Evolutionary conservation across 2,329 filamentous ascomycete species (phyloP).

Genomic region (Myriosclerotinia duriaeana): DNA sequence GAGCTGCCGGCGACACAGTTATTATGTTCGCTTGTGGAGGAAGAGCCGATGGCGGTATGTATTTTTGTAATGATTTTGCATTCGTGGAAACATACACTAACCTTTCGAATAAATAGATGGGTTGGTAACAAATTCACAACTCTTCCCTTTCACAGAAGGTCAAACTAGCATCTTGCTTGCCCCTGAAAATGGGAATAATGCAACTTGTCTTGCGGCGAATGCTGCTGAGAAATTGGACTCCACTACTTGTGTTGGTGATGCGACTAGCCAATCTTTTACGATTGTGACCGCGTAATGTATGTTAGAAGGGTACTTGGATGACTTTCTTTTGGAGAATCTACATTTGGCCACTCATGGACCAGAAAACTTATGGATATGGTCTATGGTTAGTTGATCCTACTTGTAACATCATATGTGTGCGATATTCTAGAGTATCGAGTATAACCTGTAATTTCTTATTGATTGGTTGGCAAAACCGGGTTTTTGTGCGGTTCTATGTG

Average conservation of each 20-base stretch:
- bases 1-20: conserved; percentile 52
- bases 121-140: conserved; percentile 46
- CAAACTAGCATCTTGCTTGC: conserved; percentile 45
- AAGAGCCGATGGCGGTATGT: conserved; percentile 50
- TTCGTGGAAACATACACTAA: background rate
- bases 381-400: background rate
- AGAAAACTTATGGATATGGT: background rate
- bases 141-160: conserved; percentile 49
- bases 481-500: background rate
- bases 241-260: conserved; percentile 27
- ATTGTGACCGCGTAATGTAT: conserved; percentile 24
- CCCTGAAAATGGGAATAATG: conserved; percentile 47
- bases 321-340: no score
- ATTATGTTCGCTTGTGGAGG: conserved; percentile 60
- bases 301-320: background rate
- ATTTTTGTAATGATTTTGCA: background rate
- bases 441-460: background rate
- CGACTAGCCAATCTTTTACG: conserved; percentile 28
- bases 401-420: background rate
- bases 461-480: background rate
- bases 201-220: conserved; percentile 46
- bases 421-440: background rate
- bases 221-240: conserved; percentile 32
- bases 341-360: background rate
- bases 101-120: conserved; percentile 32